Conservation (phyloP, 2,329 filamentous ascomycete species). For the Alternaria burnsii region DNA sequence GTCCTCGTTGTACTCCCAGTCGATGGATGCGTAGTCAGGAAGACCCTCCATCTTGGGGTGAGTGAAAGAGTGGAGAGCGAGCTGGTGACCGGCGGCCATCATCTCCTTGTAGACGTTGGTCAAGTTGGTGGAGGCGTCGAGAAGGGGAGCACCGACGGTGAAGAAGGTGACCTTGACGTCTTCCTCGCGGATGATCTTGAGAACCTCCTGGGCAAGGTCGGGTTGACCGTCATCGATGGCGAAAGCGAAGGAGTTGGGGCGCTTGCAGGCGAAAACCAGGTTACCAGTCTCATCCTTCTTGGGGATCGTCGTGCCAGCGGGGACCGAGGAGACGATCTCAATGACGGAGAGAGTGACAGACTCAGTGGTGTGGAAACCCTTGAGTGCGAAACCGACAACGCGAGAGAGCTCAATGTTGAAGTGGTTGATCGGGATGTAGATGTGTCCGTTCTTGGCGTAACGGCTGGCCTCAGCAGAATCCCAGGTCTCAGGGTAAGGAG, state of each 20-base stretch:
- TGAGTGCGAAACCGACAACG: conserved; percentile 67
- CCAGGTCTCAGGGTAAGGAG: conserved; percentile 72
- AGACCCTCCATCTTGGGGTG: conserved; percentile 73
- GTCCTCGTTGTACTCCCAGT: conserved; percentile 69
- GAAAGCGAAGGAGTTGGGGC: conserved; percentile 75
- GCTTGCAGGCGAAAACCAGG: conserved; percentile 69
- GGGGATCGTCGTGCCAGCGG: conserved; percentile 62
- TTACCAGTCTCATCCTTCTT: conserved; percentile 68
- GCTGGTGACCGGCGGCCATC: conserved; percentile 69
- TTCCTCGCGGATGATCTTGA: conserved; percentile 68
- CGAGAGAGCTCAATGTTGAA: conserved; percentile 69
- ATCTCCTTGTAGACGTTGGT: conserved; percentile 71
- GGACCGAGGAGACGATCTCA: conserved; percentile 67
- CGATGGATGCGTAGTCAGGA: conserved; percentile 61
- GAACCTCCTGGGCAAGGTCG: conserved; percentile 65
- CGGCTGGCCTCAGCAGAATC: conserved; percentile 71
- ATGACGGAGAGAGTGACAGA: conserved; percentile 63
- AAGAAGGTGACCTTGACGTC: conserved; percentile 75
- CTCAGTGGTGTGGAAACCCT: conserved; percentile 68
- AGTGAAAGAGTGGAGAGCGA: conserved; percentile 73
- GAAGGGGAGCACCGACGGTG: conserved; percentile 70
- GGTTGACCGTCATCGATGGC: conserved; percentile 75
- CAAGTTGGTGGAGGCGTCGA: conserved; percentile 67
- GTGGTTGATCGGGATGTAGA: conserved; percentile 73
- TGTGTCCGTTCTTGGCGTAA: conserved; percentile 64